phyloP scores from a whole-genome alignment of 2,329 filamentous ascomycete species.

The Clonostachys solani region DNA sequence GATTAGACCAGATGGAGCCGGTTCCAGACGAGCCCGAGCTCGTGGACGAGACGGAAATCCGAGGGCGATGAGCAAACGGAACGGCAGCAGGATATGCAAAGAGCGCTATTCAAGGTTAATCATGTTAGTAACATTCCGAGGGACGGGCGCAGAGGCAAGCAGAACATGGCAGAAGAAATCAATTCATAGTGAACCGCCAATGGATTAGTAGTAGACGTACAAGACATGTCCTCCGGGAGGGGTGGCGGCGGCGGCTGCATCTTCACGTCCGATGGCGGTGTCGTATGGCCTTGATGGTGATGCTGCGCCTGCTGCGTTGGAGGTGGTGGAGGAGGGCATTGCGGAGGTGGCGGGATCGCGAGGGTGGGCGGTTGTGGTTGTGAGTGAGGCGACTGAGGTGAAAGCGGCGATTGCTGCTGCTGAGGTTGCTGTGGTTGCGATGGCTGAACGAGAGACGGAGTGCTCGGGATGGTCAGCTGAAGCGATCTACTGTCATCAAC shows the following conservation, averaged over 20 bases:
- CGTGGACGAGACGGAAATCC: slow-evolving; percentile 44
- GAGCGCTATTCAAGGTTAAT: too few relatives aligned
- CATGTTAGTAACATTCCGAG: too few relatives aligned
- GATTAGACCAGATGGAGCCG: slow-evolving; percentile 39
- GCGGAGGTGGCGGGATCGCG: slow-evolving; percentile 21
- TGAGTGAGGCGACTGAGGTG: slow-evolving; percentile 7
- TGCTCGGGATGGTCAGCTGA: slow-evolving; percentile 15
- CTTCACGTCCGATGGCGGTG: not conserved
- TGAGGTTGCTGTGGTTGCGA: slow-evolving; percentile 12
- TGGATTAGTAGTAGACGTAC: too few relatives aligned
- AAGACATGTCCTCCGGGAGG: too few relatives aligned
- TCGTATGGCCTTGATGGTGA: slow-evolving; percentile 1
- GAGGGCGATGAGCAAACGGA: slow-evolving; percentile 24
- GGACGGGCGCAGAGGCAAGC: too few relatives aligned
- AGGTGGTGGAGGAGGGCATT: slow-evolving; percentile 23
- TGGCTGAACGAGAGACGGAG: slow-evolving; percentile 6
- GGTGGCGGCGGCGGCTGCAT: too few relatives aligned
- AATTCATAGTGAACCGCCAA: too few relatives aligned
- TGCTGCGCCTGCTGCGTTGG: slow-evolving; percentile 8
- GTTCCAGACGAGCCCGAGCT: slow-evolving; percentile 46
- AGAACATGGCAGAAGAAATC: too few relatives aligned
- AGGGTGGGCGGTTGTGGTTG: slow-evolving; percentile 2
- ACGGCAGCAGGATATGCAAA: too few relatives aligned
- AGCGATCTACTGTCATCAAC: slow-evolving; percentile 29
- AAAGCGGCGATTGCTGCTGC: slow-evolving; percentile 9